Percentiles rank a stretch among this genome's conserved stretches.
phyloP scores from a whole-genome alignment of 2,329 filamentous ascomycete genomes.

The Colletotrichum gloeosporioides region DNA sequence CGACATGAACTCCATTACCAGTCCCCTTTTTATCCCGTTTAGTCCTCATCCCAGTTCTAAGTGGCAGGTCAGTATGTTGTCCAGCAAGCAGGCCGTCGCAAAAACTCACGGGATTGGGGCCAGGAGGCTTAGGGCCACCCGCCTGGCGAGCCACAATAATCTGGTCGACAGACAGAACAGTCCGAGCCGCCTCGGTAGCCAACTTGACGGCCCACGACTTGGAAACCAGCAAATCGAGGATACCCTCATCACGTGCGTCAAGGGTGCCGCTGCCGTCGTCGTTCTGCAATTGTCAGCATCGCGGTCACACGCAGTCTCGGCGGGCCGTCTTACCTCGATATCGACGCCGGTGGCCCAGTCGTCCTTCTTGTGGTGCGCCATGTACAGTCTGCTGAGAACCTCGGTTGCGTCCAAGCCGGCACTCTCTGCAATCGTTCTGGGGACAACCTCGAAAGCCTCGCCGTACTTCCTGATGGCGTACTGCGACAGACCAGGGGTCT shows the following conservation, averaged over 20 bases:
- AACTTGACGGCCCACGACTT: constrained; percentile 98
- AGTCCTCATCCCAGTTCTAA: constrained; percentile 70
- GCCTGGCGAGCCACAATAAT: constrained; percentile 98
- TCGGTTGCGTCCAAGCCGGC: constrained; percentile 98
- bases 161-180: constrained; percentile 95
- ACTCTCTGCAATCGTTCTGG: constrained; percentile 91
- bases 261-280: constrained; percentile 80
- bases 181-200: constrained; percentile 92
- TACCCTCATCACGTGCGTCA: constrained; percentile 86
- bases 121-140: constrained; percentile 95
- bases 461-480: constrained; percentile 98
- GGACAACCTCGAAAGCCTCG: constrained; percentile 97
- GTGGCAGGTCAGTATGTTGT: constrained; percentile 30
- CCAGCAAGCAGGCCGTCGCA: not conserved
- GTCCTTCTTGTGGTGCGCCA: constrained; percentile 87
- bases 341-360: constrained; percentile 94
- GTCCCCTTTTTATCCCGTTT: constrained; percentile 29
- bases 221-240: constrained; percentile 87
- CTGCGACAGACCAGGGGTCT: constrained; percentile 89
- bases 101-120: constrained; percentile 75
- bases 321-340: constrained; percentile 67
- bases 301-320: not conserved
- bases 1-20: constrained; percentile 18
- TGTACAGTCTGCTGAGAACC: constrained; percentile 89
- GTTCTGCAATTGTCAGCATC: constrained; percentile 54